Percentiles rank a stretch among this genome's conserved stretches.
Conservation (phyloP, 208 protist species). For the Wallacemonas sp. region DNA sequence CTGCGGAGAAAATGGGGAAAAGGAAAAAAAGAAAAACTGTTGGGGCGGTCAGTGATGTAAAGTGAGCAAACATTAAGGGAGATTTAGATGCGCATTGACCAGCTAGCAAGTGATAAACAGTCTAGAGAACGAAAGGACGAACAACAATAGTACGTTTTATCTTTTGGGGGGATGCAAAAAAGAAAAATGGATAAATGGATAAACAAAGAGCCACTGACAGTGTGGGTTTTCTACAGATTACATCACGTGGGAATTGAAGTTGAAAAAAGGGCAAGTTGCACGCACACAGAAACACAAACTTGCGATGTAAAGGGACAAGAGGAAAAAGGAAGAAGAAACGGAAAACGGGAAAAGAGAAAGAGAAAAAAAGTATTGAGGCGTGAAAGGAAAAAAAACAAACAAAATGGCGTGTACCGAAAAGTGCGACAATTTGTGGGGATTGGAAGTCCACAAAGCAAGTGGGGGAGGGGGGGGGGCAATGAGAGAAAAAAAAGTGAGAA, state of each 20-base stretch:
- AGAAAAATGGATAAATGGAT: too few species aligned
- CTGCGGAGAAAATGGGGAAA: neutral
- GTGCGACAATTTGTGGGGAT: too few species aligned
- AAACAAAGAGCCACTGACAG: too few species aligned
- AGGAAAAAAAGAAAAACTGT: slow-evolving; percentile 10
- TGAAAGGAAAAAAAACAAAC: slow-evolving; percentile 4
- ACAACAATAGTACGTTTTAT: too few species aligned
- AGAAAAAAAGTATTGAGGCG: neutral
- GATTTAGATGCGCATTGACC: too few species aligned
- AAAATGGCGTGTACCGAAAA: slow-evolving; percentile 4
- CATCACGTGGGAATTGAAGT: too few species aligned
- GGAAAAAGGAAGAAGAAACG: slow-evolving; percentile 17
- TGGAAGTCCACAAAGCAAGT: neutral
- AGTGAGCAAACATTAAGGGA: too few species aligned
- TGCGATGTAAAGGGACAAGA: neutral
- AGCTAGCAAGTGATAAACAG: too few species aligned
- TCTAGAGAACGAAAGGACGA: too few species aligned
- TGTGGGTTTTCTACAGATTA: too few species aligned
- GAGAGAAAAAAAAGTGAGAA: slow-evolving; percentile 18
- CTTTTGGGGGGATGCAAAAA: too few species aligned
- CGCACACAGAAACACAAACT: neutral
- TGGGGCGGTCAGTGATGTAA: too few species aligned
- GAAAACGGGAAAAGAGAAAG: neutral
- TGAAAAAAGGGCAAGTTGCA: slow-evolving; percentile 3
- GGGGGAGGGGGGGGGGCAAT: neutral